Conservation (phyloP, 805 yeast genomes). For the Hyphopichia homilentoma region DNA sequence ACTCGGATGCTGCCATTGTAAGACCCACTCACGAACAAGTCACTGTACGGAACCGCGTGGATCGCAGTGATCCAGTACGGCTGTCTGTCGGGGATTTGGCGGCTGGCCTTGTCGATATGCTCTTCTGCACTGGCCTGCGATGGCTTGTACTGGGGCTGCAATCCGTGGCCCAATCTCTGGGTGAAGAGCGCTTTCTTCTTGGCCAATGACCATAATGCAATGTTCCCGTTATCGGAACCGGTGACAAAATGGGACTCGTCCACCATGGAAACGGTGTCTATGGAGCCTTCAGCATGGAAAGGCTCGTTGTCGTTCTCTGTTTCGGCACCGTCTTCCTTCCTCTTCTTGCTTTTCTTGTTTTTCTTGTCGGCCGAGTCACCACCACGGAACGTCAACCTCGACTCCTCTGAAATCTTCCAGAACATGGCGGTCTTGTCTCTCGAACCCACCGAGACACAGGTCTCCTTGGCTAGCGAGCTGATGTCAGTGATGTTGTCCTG, state of each 20-base stretch:
- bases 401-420: constrained; percentile 96
- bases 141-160: constrained; percentile 44
- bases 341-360: constrained; percentile 31
- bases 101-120: constrained; percentile 44
- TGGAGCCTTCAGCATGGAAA: constrained; percentile 74
- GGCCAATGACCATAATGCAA: constrained; percentile 85
- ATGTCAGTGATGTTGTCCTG: constrained; percentile 86
- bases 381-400: constrained; percentile 89
- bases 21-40: constrained; percentile 84
- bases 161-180: constrained; percentile 74
- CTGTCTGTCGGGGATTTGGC: constrained; percentile 63
- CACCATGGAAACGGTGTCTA: constrained; percentile 85
- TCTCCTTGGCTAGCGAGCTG: constrained; percentile 75
- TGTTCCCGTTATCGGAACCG: constrained; percentile 91
- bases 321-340: constrained; percentile 19
- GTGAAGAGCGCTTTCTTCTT: constrained; percentile 84
- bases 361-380: constrained; percentile 59
- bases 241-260: constrained; percentile 93
- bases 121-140: constrained; percentile 43
- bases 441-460: constrained; percentile 94
- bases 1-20: constrained; percentile 74
- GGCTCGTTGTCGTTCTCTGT: constrained; percentile 13
- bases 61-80: constrained; percentile 87
- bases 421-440: constrained; percentile 93
- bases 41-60: constrained; percentile 79